Conservation (phyloP, 306 rosid genomes). For the Glycyrrhiza uralensis region DNA sequence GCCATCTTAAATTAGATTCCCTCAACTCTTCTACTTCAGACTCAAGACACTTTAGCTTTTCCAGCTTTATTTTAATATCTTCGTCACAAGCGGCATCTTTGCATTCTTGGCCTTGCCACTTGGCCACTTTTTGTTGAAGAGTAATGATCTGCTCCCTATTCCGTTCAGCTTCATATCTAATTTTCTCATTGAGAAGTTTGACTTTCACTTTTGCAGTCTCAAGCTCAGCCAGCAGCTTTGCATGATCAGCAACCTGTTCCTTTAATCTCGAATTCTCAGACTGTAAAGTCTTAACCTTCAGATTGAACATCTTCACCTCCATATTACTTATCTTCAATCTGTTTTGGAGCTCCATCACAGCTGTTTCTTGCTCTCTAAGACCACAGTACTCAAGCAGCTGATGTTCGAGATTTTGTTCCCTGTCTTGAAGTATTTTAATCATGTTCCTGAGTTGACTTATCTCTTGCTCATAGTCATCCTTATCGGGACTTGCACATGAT, state of each 20-base stretch:
- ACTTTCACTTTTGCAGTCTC: slow-evolving; percentile 54
- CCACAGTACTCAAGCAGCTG: slow-evolving; percentile 81
- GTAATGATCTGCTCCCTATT: slow-evolving; percentile 50
- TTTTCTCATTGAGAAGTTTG: slow-evolving; percentile 51
- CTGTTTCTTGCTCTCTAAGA: slow-evolving; percentile 76
- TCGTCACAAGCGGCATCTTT: slow-evolving; percentile 31
- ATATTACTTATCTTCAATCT: slow-evolving; percentile 61
- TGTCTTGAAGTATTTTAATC: slow-evolving; percentile 66
- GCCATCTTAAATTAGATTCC: slow-evolving; percentile 51
- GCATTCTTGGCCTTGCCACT: slow-evolving; percentile 54
- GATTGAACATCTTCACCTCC: slow-evolving; percentile 74
- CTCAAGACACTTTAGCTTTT: slow-evolving; percentile 52
- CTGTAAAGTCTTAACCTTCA: slow-evolving; percentile 70
- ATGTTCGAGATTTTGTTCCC: slow-evolving; percentile 66
- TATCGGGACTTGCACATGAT: slow-evolving; percentile 35
- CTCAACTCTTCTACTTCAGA: slow-evolving; percentile 53
- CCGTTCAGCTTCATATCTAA: slow-evolving; percentile 54
- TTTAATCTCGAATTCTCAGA: slow-evolving; percentile 62
- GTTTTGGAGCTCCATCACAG: slow-evolving; percentile 71
- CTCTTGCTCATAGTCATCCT: slow-evolving; percentile 60
- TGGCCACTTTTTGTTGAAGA: slow-evolving; percentile 55
- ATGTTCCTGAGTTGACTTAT: slow-evolving; percentile 52
- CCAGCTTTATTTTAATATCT: slow-evolving; percentile 44
- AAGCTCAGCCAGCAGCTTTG: slow-evolving; percentile 55
- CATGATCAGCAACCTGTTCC: slow-evolving; percentile 53